Conservation (phyloP, 768 basidiomycete genomes). For the Suillus weaverae region DNA sequence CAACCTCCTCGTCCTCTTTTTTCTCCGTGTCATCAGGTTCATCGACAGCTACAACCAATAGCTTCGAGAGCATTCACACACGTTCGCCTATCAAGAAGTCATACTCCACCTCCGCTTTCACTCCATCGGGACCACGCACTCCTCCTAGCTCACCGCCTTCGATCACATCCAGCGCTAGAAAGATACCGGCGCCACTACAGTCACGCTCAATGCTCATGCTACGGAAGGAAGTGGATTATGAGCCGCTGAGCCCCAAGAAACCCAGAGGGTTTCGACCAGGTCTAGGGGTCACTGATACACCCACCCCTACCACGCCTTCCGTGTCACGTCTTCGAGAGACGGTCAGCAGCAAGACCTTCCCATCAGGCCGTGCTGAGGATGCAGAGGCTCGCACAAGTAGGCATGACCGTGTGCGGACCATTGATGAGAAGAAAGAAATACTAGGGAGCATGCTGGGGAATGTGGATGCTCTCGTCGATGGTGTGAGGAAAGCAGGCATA, state of each 20-base stretch:
- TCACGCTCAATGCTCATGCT: conserved; percentile 64
- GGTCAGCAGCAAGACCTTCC: background rate
- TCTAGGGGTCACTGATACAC: conserved; percentile 30
- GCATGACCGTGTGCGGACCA: conserved; percentile 45
- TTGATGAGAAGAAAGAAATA: conserved; percentile 81
- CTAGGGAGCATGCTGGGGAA: conserved; percentile 85
- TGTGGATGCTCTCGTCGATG: conserved; percentile 87
- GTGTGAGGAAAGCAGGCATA: conserved; percentile 82
- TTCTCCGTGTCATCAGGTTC: conserved; percentile 44
- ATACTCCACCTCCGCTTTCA: conserved; percentile 20
- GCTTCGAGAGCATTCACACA: conserved; percentile 27
- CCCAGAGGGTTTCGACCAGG: conserved; percentile 27
- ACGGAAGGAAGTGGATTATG: conserved; percentile 68
- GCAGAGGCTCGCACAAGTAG: conserved; percentile 18
- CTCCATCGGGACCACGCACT: conserved; percentile 19
- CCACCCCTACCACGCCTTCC: conserved; percentile 7
- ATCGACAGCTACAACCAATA: conserved; percentile 31
- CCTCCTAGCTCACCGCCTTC: conserved; percentile 28
- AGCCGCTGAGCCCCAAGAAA: conserved; percentile 73
- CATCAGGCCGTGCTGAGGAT: conserved; percentile 2
- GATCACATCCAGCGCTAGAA: conserved; percentile 25
- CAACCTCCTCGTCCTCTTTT: conserved; percentile 25
- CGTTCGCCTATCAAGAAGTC: conserved; percentile 47
- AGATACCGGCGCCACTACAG: conserved; percentile 30
- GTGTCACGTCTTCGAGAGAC: conserved; percentile 13